A percentile compares a stretch with the other conserved stretches of the same genome.
Evolutionary conservation across 768 basidiomycete species (phyloP).

Genomic region (Suillus weaverae): DNA sequence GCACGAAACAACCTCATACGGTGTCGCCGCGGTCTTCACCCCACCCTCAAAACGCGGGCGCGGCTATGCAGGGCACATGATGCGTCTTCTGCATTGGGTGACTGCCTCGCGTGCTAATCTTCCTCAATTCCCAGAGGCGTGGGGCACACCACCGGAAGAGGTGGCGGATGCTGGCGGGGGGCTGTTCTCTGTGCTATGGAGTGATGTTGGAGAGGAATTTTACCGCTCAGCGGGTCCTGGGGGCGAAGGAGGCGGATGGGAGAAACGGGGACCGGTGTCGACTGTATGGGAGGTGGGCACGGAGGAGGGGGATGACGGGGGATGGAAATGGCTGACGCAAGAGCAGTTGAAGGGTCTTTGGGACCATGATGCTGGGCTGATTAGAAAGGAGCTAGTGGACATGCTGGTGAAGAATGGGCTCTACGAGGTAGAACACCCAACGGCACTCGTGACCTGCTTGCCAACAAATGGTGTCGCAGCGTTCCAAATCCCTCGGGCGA

Average conservation of each 20-base stretch:
- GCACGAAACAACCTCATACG: slow-evolving; percentile 47
- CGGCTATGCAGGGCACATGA: slow-evolving; percentile 64
- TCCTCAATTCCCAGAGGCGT: slow-evolving; percentile 38
- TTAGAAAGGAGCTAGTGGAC: slow-evolving; percentile 33
- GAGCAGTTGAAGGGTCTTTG: slow-evolving; percentile 38
- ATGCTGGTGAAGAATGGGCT: slow-evolving; percentile 9
- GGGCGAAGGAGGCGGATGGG: slow-evolving; percentile 43
- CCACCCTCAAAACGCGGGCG: slow-evolving; percentile 47
- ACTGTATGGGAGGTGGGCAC: slow-evolving; percentile 41
- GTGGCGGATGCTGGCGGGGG: slow-evolving; percentile 39
- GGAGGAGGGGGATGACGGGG: slow-evolving; percentile 1
- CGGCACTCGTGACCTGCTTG: slow-evolving; percentile 38
- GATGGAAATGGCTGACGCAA: slow-evolving; percentile 35
- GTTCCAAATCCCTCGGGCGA: slow-evolving; percentile 39
- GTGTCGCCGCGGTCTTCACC: slow-evolving; percentile 58
- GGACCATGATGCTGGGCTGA: slow-evolving; percentile 39
- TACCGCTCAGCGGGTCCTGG: slow-evolving; percentile 44
- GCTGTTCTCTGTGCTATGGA: slow-evolving; percentile 54
- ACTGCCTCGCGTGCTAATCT: slow-evolving; percentile 37
- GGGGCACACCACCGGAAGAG: slow-evolving; percentile 45
- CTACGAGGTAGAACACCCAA: slow-evolving; percentile 13
- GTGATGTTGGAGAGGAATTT: slow-evolving; percentile 50
- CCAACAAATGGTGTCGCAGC: slow-evolving; percentile 48
- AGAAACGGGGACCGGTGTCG: slow-evolving; percentile 33
- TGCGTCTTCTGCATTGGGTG: slow-evolving; percentile 62